A percentile compares a stretch with the other conserved stretches of the same genome.
phyloP scores from a whole-genome alignment of 192 early-diverging fungal species.

The Spizellomyces sp. region DNA sequence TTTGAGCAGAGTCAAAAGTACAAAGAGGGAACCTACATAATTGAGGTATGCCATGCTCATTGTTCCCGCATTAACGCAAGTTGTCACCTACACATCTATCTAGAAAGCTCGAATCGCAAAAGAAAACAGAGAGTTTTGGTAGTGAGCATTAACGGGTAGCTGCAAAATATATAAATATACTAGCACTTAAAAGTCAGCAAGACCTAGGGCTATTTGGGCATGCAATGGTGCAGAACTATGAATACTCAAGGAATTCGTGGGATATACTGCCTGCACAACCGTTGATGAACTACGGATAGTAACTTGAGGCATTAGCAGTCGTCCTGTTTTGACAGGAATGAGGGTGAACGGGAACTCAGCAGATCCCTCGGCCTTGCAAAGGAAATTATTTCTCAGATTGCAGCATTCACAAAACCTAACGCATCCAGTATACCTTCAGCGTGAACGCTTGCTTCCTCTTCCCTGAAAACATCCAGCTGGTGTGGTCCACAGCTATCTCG shows the following conservation, averaged over 20 bases:
- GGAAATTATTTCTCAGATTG: neutral
- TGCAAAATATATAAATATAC: too few species aligned
- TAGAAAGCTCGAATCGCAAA: too few species aligned
- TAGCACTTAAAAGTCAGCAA: neutral
- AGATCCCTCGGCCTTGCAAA: neutral
- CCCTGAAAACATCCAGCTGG: conserved; percentile 70
- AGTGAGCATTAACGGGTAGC: too few species aligned
- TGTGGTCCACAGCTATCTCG: conserved; percentile 66
- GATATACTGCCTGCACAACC: neutral
- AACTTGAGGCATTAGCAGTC: neutral
- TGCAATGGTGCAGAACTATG: neutral
- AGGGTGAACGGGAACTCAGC: neutral
- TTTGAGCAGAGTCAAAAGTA: too few species aligned
- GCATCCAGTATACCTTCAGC: conserved; percentile 52
- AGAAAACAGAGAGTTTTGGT: too few species aligned
- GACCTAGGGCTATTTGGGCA: neutral
- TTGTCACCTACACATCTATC: too few species aligned
- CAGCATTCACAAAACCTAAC: neutral
- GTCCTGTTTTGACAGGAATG: conserved; percentile 2
- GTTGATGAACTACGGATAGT: neutral
- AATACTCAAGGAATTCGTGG: neutral
- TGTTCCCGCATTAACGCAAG: too few species aligned
- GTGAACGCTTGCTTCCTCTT: conserved; percentile 58
- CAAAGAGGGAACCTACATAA: too few species aligned
- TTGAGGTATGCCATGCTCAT: too few species aligned